phyloP scores from a whole-genome alignment of 139 green algal species.

The Monoraphidium neglectum region DNA sequence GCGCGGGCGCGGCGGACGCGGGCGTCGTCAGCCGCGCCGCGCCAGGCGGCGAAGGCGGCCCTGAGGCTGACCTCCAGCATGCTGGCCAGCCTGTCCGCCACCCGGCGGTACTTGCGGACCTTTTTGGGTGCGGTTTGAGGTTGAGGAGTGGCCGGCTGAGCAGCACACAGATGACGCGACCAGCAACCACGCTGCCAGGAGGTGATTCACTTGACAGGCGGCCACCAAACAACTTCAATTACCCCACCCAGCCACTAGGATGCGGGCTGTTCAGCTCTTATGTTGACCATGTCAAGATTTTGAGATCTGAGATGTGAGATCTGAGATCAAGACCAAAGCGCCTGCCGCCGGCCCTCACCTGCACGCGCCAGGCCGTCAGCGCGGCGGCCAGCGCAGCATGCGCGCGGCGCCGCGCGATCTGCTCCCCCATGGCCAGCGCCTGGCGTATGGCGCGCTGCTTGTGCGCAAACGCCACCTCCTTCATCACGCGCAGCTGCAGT shows the following conservation, averaged over 20 bases:
- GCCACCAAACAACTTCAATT: background rate
- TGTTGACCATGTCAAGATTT: background rate
- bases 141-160: no score
- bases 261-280: background rate
- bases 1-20: constrained; percentile 8
- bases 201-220: background rate
- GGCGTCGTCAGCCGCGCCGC: constrained; percentile 1
- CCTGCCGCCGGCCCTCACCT: constrained; percentile 1
- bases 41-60: constrained; percentile 23
- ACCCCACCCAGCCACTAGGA: background rate
- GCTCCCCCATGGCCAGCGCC: constrained; percentile 27
- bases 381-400: background rate
- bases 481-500: constrained; percentile 25
- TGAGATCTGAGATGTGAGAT: background rate
- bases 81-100: constrained; percentile 20
- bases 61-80: constrained; percentile 22
- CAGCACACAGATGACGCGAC: no score
- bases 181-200: background rate
- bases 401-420: constrained; percentile 18
- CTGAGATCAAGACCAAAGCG: background rate
- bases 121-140: background rate
- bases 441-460: constrained; percentile 27
- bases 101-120: constrained; percentile 21
- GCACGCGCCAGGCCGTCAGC: constrained; percentile 31
- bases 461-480: constrained; percentile 23